Evolutionary conservation across 495 filamentous ascomycete genomes (phyloP).

Genomic region (Podospora anserina): DNA sequence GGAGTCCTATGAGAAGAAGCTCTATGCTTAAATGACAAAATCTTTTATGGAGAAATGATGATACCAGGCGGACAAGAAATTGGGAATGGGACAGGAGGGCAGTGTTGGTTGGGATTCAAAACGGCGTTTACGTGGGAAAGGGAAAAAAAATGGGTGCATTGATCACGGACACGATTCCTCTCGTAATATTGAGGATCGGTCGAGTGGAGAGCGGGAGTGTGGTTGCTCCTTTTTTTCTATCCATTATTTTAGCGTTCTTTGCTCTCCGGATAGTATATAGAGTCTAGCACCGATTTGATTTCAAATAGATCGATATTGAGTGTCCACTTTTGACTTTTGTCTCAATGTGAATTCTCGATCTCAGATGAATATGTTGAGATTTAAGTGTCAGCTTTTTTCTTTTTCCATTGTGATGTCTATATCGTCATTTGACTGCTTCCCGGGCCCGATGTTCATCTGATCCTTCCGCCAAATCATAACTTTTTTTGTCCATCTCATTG

Average conservation of each 20-base stretch:
- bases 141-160: background rate
- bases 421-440: background rate
- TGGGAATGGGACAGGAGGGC: conserved; percentile 2
- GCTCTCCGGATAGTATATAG: background rate
- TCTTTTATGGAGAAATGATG: conserved; percentile 13
- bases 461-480: background rate
- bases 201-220: background rate
- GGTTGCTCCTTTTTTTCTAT: conserved; percentile 1
- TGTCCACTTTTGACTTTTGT: background rate
- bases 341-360: no score
- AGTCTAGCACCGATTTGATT: background rate
- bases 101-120: conserved; percentile 10
- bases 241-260: background rate
- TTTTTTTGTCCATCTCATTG: conserved; percentile 14
- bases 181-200: conserved; percentile 10
- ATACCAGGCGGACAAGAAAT: background rate
- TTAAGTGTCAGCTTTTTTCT: background rate
- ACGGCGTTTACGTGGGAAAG: conserved; percentile 17
- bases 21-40: conserved; percentile 66
- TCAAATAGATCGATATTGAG: background rate
- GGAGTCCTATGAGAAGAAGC: conserved; percentile 98
- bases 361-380: no score
- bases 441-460: background rate
- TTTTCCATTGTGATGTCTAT: background rate
- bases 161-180: background rate